Evolutionary conservation across 106 monocot species (phyloP).

Genomic region (Alisma plantagoaquatica): DNA sequence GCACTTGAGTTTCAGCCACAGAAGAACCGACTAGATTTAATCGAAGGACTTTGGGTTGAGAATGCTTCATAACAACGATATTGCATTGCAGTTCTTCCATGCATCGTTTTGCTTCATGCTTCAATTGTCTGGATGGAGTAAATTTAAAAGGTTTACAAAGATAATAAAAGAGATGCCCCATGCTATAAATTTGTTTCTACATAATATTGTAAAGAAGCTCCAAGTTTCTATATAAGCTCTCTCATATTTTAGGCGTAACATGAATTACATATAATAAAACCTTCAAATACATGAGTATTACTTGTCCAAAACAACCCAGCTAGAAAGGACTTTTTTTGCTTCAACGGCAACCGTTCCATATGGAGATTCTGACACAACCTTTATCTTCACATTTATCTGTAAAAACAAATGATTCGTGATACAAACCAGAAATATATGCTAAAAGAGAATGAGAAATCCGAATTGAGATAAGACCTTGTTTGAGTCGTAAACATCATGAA

Average conservation of each 20-base stretch:
- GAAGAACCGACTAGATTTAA: constrained; percentile 23
- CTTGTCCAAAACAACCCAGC: constrained; percentile 31
- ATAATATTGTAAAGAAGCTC: too few species aligned
- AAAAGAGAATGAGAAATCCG: too few species aligned
- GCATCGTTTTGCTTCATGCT: constrained; percentile 23
- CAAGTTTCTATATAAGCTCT: too few species aligned
- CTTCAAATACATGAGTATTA: constrained; percentile 2
- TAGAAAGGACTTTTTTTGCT: constrained; percentile 20
- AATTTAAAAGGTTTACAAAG: neutral
- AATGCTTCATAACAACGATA: constrained; percentile 27
- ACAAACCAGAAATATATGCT: too few species aligned
- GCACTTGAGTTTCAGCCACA: neutral
- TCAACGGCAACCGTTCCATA: constrained; percentile 21
- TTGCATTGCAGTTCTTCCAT: constrained; percentile 34
- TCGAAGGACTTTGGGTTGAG: constrained; percentile 24
- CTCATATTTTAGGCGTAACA: too few species aligned
- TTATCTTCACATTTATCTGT: constrained; percentile 30
- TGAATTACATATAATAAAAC: too few species aligned
- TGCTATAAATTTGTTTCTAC: too few species aligned
- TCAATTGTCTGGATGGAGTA: constrained; percentile 12
- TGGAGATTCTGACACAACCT: constrained; percentile 25
- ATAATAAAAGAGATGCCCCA: neutral
- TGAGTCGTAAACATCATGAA: constrained; percentile 24
- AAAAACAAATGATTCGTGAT: neutral
- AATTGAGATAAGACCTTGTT: constrained; percentile 14